Percentiles rank a stretch among this genome's conserved stretches.
These are phyloP conservation scores for Sporisorium sorghi DNA, from an alignment of 1,284 basidiomycete species.

Conservation along the genomic window DNA sequence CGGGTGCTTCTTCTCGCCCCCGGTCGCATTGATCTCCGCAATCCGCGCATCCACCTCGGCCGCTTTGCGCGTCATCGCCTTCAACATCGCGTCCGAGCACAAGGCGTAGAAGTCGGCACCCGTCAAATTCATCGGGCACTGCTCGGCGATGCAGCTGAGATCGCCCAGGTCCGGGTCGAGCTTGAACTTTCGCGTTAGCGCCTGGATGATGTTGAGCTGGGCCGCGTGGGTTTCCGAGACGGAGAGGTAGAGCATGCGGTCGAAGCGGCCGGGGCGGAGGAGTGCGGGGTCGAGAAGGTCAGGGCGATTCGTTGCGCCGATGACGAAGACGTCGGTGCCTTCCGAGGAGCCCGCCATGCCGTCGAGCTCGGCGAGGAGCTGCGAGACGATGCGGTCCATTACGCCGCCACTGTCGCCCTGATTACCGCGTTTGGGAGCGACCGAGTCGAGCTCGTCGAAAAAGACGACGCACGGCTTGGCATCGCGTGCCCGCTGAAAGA, in stretches of 20 bases:
- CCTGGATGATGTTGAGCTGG: conserved; percentile 87
- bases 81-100: conserved; percentile 94
- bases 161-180: conserved; percentile 78
- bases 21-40: conserved; percentile 58
- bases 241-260: conserved; percentile 94
- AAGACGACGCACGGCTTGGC: conserved; percentile 72
- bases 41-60: conserved; percentile 75
- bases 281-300: conserved; percentile 71
- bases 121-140: conserved; percentile 82
- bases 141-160: conserved; percentile 77
- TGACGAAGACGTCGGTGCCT: conserved; percentile 71
- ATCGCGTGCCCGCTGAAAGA: conserved; percentile 71
- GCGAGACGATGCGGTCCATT: conserved; percentile 72
- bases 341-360: conserved; percentile 70
- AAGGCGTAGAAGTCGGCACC: conserved; percentile 97
- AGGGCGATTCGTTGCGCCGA: conserved; percentile 71
- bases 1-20: conserved; percentile 72
- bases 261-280: conserved; percentile 78
- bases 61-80: conserved; percentile 91
- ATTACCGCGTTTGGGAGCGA: conserved; percentile 71
- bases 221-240: conserved; percentile 88
- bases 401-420: conserved; percentile 72
- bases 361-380: conserved; percentile 71
- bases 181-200: conserved; percentile 91
- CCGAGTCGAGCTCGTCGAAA: conserved; percentile 72